A percentile compares a stretch with the other conserved stretches of the same genome.
phyloP scores from a whole-genome alignment of 2,329 filamentous ascomycete species.

The Colletotrichum kahawae region DNA sequence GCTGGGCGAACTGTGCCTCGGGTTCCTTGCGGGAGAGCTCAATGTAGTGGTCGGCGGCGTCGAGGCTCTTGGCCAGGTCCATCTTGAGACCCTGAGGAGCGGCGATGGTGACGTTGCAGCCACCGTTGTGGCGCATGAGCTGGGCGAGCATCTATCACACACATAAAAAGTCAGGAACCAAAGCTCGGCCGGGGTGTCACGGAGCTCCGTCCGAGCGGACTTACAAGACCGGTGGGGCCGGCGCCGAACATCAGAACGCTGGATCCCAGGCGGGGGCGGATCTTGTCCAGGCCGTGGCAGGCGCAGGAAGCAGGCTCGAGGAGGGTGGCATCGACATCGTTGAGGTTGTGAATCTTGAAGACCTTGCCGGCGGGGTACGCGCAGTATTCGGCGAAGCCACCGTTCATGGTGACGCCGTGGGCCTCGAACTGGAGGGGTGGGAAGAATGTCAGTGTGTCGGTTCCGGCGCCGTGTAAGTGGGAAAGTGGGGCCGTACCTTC shows the following conservation, averaged over 20 bases:
- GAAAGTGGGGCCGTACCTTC: conserved; percentile 40
- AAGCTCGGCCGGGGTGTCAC: not conserved
- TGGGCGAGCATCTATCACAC: conserved; percentile 57
- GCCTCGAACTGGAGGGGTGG: conserved; percentile 56
- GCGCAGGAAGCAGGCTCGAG: conserved; percentile 75
- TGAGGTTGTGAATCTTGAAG: conserved; percentile 70
- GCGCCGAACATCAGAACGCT: conserved; percentile 70
- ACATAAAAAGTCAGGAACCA: not conserved
- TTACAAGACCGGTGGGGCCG: conserved; percentile 68
- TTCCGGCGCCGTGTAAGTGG: not conserved
- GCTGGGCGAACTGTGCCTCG: conserved; percentile 62
- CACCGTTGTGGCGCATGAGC: conserved; percentile 68
- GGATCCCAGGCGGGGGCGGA: conserved; percentile 68
- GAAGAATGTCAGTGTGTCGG: not conserved
- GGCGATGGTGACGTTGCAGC: conserved; percentile 73
- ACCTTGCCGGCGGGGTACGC: conserved; percentile 59
- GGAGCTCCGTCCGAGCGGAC: conserved; percentile 25
- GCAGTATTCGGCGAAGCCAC: conserved; percentile 75
- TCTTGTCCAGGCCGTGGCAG: conserved; percentile 73
- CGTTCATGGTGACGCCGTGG: conserved; percentile 71
- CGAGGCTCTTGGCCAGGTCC: conserved; percentile 66
- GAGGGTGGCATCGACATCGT: conserved; percentile 71
- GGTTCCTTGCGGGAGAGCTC: conserved; percentile 60
- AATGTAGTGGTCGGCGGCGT: conserved; percentile 59
- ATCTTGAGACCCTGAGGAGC: conserved; percentile 73